These are phyloP conservation scores for Scenedesmus sp. DNA, from an alignment of 163 green algal species.

Conservation along the genomic window DNA sequence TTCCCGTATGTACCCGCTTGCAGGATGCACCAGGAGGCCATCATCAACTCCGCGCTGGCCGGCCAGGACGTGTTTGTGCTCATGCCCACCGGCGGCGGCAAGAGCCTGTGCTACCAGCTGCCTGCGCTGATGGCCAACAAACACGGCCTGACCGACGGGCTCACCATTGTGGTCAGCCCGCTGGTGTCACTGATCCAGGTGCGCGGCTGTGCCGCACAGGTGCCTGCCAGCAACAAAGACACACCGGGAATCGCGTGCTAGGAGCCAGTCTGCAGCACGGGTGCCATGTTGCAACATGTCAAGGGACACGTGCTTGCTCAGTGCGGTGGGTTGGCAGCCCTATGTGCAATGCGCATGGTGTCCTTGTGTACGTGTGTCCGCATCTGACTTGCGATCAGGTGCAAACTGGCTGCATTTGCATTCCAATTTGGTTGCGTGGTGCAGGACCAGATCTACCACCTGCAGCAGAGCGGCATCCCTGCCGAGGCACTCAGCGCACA, in stretches of 20 bases:
- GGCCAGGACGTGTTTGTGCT: conserved; percentile 92
- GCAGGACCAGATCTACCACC: conserved; percentile 83
- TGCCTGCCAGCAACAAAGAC: neutral
- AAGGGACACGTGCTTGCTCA: neutral
- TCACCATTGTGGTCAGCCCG: conserved; percentile 96
- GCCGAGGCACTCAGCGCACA: conserved; percentile 70
- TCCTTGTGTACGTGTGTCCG: too few relatives aligned
- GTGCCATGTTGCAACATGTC: too few relatives aligned
- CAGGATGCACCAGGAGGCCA: conserved; percentile 77
- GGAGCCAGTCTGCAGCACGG: too few relatives aligned
- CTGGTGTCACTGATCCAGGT: conserved; percentile 97
- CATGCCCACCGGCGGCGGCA: conserved; percentile 90
- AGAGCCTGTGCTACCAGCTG: conserved; percentile 83
- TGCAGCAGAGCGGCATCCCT: conserved; percentile 79
- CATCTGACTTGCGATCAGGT: too few relatives aligned
- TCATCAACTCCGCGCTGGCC: conserved; percentile 93
- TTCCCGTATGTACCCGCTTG: neutral
- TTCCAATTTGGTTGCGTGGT: too few relatives aligned
- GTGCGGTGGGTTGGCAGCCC: too few relatives aligned
- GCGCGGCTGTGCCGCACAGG: conserved; percentile 25
- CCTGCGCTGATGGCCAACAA: conserved; percentile 48
- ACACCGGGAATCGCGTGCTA: too few relatives aligned
- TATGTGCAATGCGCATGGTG: too few relatives aligned
- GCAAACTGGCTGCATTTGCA: too few relatives aligned
- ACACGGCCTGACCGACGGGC: conserved; percentile 61